Conservation (phyloP, 164 flowering plant genomes). For the Malania oleifera region DNA sequence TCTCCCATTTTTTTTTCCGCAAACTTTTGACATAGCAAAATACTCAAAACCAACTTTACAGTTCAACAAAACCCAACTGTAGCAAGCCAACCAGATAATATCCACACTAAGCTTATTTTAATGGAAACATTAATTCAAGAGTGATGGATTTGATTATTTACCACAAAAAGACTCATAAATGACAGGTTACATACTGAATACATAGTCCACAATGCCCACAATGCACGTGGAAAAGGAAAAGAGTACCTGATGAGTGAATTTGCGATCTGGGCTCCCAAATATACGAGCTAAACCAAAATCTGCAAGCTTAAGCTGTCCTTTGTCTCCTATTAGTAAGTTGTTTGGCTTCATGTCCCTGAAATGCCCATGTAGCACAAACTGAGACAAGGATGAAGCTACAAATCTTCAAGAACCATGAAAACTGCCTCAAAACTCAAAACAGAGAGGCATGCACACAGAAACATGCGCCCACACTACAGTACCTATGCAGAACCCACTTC, state of each 20-base stretch:
- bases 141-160: too few relatives aligned
- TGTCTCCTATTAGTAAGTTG: constrained; percentile 77
- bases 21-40: too few relatives aligned
- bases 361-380: constrained; percentile 10
- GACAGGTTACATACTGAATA: too few relatives aligned
- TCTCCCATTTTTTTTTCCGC: too few relatives aligned
- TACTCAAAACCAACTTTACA: too few relatives aligned
- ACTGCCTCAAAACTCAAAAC: not conserved
- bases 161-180: too few relatives aligned
- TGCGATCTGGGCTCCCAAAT: constrained; percentile 95
- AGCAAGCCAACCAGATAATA: too few relatives aligned
- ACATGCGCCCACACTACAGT: not conserved
- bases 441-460: not conserved
- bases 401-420: not conserved
- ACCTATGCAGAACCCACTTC: constrained; percentile 98
- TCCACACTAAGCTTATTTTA: too few relatives aligned
- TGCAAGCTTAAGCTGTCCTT: constrained; percentile 88
- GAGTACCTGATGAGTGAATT: constrained; percentile 84
- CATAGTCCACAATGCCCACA: not conserved
- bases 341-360: constrained; percentile 99
- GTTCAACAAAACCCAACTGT: too few relatives aligned
- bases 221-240: too few relatives aligned
- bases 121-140: too few relatives aligned
- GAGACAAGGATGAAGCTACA: constrained; percentile 6
- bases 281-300: constrained; percentile 97